Base-by-base conservation (phyloP, 1,284 basidiomycete species). In the Pseudomicrostroma phylloplanum region DNA sequence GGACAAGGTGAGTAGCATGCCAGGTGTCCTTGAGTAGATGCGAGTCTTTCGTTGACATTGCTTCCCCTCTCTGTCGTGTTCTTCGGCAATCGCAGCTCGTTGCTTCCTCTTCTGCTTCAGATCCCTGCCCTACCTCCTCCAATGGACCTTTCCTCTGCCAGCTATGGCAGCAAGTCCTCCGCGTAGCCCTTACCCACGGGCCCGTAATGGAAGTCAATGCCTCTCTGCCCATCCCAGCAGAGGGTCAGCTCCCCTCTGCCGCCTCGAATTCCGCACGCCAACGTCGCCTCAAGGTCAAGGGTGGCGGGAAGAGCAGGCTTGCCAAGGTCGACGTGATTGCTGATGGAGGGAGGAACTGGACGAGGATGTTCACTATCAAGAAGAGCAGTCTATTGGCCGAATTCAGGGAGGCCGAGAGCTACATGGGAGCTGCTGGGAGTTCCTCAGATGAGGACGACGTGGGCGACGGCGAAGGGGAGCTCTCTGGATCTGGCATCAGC, bases 321-420 rank as follows among this genome's bases (percentile, higher is more conserved):
- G 61, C 48, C 65, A 74, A 72, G 57, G 67, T 74, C 36, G 70
- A 74, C 51, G 61, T 74, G 12, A 68, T 74, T 15, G 54, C 63
- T 1, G n/a, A 63, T 4, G 67, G 66, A 26, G 72, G 72, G 17
- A 42, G 66, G 26, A 53, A 63, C 1, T 74, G 72, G 72, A 66
- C 67, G 1, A 58, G 67, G 6, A 56, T 72, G 21, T 65, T 67
- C 56, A 70, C 67, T 19, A 58, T 67, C 59, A 70, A 69, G 39
- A 64, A 65, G 12, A 60, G 64, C 9, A 55, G 58, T 17, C 48
- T 73, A 9, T 59, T 71, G 6, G 62, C 69, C 21, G 71, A 73
- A 63, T 72, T 73, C 41, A 56, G 71, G 49, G 68, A 68, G 53
- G 70, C 71, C 1, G 71, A 73, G 56, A 71, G 70, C 56, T 69